Evolutionary conservation across 176 grass and related monocot species (phyloP).

Genomic region (Cymbopogon citratus): DNA sequence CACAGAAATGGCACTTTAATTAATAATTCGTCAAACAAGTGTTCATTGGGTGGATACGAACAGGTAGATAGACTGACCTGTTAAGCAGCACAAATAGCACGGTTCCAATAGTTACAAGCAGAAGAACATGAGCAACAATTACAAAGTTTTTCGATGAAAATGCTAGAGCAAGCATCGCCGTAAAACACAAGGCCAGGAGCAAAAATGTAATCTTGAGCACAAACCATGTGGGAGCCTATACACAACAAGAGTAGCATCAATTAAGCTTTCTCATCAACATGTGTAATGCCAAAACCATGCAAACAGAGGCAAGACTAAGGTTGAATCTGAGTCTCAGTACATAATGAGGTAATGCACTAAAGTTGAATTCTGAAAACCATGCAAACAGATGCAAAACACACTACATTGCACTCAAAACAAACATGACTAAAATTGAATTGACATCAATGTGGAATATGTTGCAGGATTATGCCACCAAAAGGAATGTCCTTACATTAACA

Average conservation of each 20-base stretch:
- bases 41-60: background rate
- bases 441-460: background rate
- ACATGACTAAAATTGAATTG: background rate
- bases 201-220: constrained; percentile 74
- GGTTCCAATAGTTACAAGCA: constrained; percentile 70
- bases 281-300: background rate
- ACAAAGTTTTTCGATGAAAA: constrained; percentile 73
- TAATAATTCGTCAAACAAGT: background rate
- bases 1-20: background rate
- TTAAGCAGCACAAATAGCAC: constrained; percentile 86
- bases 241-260: constrained; percentile 16
- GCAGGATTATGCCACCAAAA: background rate
- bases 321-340: background rate
- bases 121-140: constrained; percentile 71
- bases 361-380: too few species aligned
- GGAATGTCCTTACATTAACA: constrained; percentile 51
- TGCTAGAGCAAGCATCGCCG: constrained; percentile 76
- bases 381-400: too few species aligned
- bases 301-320: constrained; percentile 4
- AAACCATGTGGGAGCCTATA: constrained; percentile 73
- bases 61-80: constrained; percentile 30
- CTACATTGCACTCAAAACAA: background rate
- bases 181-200: constrained; percentile 65
- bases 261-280: constrained; percentile 15
- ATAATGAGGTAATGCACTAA: background rate